Percentiles rank a stretch among this genome's conserved stretches.
Conservation (phyloP, 164 flowering plant genomes). For the Dillenia turbinata region DNA sequence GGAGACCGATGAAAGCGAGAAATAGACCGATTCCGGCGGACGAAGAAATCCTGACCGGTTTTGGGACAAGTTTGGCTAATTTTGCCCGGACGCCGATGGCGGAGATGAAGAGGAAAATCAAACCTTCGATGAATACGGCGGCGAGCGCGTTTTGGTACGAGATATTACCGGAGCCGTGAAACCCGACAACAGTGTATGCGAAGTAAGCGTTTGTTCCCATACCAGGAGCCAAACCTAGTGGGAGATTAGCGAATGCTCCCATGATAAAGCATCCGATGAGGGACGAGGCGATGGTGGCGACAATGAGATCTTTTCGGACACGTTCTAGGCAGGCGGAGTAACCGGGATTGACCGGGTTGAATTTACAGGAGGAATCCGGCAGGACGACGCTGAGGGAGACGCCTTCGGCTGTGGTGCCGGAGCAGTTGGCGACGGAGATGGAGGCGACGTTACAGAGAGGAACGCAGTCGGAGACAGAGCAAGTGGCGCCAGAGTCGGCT, state of each 20-base stretch:
- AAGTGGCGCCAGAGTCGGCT: slow-evolving; percentile 83
- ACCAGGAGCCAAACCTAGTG: slow-evolving; percentile 82
- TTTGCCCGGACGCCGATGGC: slow-evolving; percentile 70
- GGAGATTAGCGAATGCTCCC: slow-evolving; percentile 82
- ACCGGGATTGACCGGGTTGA: slow-evolving; percentile 76
- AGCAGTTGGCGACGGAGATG: slow-evolving; percentile 30
- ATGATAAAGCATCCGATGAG: slow-evolving; percentile 73
- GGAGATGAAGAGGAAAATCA: slow-evolving; percentile 63
- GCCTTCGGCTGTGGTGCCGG: slow-evolving; percentile 18
- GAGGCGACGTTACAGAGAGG: slow-evolving; percentile 49
- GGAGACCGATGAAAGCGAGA: slow-evolving; percentile 86
- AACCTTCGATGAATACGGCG: slow-evolving; percentile 76
- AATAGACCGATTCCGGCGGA: slow-evolving; percentile 90
- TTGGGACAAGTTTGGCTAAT: slow-evolving; percentile 77
- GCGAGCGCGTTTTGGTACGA: slow-evolving; percentile 60
- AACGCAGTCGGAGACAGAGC: slow-evolving; percentile 70
- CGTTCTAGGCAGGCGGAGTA: slow-evolving; percentile 55
- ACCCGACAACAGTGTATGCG: slow-evolving; percentile 91
- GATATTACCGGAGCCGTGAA: slow-evolving; percentile 75
- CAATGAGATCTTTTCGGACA: slow-evolving; percentile 59
- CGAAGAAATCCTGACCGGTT: slow-evolving; percentile 75
- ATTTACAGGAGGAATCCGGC: slow-evolving; percentile 62
- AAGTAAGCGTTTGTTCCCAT: slow-evolving; percentile 95
- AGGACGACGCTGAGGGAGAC: slow-evolving; percentile 25
- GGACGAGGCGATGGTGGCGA: slow-evolving; percentile 76